A percentile compares a stretch with the other conserved stretches of the same genome.
Conservation (phyloP, 2,329 filamentous ascomycete species). For the Pseudophaeomoniella oleicola region DNA sequence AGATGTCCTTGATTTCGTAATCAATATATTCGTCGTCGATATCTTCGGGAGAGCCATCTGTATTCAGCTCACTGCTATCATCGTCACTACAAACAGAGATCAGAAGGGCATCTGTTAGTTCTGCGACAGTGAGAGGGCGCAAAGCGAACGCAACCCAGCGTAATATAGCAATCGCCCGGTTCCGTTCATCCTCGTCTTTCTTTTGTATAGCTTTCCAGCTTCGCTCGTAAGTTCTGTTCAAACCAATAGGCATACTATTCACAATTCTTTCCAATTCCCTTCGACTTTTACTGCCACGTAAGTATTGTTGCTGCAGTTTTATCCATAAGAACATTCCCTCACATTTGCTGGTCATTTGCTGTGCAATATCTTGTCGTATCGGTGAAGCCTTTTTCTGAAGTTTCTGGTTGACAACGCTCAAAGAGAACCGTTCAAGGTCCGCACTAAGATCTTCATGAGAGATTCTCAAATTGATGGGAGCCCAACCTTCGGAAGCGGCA, state of each 20-base stretch:
- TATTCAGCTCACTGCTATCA: not conserved
- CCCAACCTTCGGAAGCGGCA: not conserved
- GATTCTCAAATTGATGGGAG: not conserved
- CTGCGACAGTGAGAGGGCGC: not conserved
- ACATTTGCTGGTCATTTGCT: not conserved
- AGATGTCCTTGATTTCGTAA: not conserved
- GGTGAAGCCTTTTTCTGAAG: not conserved
- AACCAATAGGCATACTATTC: not conserved
- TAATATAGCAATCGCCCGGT: slow-evolving; percentile 1
- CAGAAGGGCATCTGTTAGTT: slow-evolving; percentile 1
- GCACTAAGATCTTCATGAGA: not conserved
- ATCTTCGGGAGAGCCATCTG: not conserved
- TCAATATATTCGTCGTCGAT: slow-evolving; percentile 1
- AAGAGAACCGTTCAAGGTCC: not conserved
- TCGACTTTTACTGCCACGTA: not conserved
- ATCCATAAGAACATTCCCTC: slow-evolving; percentile 2
- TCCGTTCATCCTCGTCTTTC: not conserved
- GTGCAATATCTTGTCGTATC: not conserved
- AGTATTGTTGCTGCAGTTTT: not conserved
- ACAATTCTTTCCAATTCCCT: not conserved
- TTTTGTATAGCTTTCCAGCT: not conserved
- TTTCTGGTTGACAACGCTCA: not conserved
- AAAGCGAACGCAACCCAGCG: not conserved
- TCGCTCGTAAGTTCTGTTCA: not conserved
- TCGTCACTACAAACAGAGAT: not conserved